Base-by-base conservation (phyloP, 345 rosid species). In the Angophora floribunda region DNA sequence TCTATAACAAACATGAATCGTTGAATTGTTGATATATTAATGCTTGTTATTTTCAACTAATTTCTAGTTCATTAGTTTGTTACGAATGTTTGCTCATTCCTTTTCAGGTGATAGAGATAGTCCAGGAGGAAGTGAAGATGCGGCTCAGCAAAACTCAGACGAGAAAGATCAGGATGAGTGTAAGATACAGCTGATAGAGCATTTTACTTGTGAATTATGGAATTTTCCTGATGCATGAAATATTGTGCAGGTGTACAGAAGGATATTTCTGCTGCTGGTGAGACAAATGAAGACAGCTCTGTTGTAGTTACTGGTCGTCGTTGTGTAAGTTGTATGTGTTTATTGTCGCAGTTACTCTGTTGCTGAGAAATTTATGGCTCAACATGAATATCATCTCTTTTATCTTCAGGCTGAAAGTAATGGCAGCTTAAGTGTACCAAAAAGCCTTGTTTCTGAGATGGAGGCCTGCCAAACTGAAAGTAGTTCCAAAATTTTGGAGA, bases 311-410 rank as follows among this genome's bases (percentile, higher is more conserved):
- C 90, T 91, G 93, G 92, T 96, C 98, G 99, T 91, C 97, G 98
- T 97, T 95, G 96, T 98, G 99, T 98, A 98, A 98, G 99, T 98
- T 98, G 99, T 98, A 98, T 96, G 99, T 98, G 98, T 97, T 97
- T 96, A 92, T 94, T 91, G 92, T 94, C 91, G 92, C 92, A 85
- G 78, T 91, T 93, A 85, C 91, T 91, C 86, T 89, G 89, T 93
- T 93, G 88, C 61, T 55, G 75, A 91, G 88, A 88, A 88, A 90
- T 91, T 90, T 88, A 87, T 86, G 90, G 91, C 93, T 95, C 93
- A 94, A 87, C 91, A 89, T 95, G 92, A 96, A 93, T 89, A 59
- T 89, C 91, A 86, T 89, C 88, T 87, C 88, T 89, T 91, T 89
- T 88, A 87, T 87, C 89, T 90, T 79, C 93, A 98, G 99, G 92